Evolutionary conservation across 1,284 basidiomycete genomes (phyloP), one percentile per base, ranked within the genome.

Genomic region (Pulveroboletus sp.): DNA sequence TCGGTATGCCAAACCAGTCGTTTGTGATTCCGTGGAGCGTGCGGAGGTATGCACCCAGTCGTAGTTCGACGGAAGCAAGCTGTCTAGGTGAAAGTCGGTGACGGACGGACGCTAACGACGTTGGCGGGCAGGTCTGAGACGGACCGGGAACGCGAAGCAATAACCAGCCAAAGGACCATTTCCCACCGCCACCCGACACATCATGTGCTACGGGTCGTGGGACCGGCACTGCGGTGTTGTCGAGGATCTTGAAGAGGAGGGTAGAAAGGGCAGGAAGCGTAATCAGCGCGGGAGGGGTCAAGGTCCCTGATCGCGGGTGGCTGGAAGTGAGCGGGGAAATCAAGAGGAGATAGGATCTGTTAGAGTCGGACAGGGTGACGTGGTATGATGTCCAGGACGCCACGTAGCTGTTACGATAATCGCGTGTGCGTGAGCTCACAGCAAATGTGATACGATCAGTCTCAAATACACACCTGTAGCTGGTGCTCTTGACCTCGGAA

Each of bases 1-100:
- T 56, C 14, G 85, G 84, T 4, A 77, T 62, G 2, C 88, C 88
- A 64, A 83, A 91, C 82, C 83, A 89, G 65, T 89, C 86, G 72
- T 87, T 88, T 65, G 85, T 82, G 24, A 87, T 76, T 20, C 74
- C 74, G 65, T 91, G 88, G n/a, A 89, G 73, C 56, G 81, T 76
- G 15, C 79, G 79, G 36, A 89, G 77, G 63, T 81, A 76, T 29
- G 76, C 69, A 10, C 88, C 88, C 2, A 88, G 70, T 49, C 77
- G 74, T 18, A 86, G 74, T 57, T 89, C 84, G 56, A 88, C 65
- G n/a, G 77, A 70, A 9, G 78, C 67, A 4, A 67, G 66, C 43
- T 84, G 78, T 26, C 74, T 60, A 1, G 72, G 63, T 3, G 77
- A 73, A 40, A 89, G 76, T 25, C 73, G 59, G 15, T 66, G 62